phyloP scores from a whole-genome alignment of 2,329 filamentous ascomycete species.

The Didymella sp. region DNA sequence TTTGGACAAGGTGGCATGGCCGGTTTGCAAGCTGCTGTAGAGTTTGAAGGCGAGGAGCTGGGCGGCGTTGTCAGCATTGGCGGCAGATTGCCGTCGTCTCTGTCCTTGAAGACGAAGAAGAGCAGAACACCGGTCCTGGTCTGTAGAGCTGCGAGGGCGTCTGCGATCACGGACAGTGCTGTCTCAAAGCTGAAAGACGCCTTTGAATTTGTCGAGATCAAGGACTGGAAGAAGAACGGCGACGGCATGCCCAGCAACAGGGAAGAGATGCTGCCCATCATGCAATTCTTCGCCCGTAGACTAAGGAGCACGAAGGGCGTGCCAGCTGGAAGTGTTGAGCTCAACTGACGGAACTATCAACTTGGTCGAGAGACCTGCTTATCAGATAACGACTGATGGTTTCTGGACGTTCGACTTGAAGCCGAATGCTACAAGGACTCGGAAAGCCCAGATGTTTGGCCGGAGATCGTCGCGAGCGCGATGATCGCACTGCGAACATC shows the following conservation, averaged over 20 bases:
- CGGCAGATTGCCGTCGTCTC: constrained; percentile 59
- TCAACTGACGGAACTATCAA: constrained; percentile 39
- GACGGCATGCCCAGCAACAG: constrained; percentile 83
- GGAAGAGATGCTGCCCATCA: constrained; percentile 88
- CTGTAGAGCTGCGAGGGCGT: constrained; percentile 60
- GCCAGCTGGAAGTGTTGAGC: constrained; percentile 60
- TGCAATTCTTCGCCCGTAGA: constrained; percentile 79
- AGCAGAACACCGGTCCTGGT: constrained; percentile 69
- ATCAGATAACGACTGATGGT: not conserved
- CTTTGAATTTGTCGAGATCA: constrained; percentile 60
- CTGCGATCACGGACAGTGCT: constrained; percentile 67
- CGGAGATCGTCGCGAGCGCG: not conserved
- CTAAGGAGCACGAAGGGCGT: constrained; percentile 63
- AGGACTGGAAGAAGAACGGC: constrained; percentile 61
- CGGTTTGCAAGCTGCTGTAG: constrained; percentile 55
- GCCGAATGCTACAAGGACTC: not conserved
- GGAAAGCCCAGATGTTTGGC: not conserved
- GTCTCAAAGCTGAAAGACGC: constrained; percentile 68
- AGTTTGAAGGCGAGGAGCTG: constrained; percentile 51
- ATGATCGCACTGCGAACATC: not conserved
- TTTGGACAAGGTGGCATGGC: constrained; percentile 66
- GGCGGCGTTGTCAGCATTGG: constrained; percentile 70
- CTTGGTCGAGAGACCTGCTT: not conserved
- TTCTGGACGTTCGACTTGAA: not conserved
- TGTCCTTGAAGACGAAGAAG: constrained; percentile 55